phyloP scores from a whole-genome alignment of 2,329 filamentous ascomycete species.

The Alternaria hordeiaustralica region DNA sequence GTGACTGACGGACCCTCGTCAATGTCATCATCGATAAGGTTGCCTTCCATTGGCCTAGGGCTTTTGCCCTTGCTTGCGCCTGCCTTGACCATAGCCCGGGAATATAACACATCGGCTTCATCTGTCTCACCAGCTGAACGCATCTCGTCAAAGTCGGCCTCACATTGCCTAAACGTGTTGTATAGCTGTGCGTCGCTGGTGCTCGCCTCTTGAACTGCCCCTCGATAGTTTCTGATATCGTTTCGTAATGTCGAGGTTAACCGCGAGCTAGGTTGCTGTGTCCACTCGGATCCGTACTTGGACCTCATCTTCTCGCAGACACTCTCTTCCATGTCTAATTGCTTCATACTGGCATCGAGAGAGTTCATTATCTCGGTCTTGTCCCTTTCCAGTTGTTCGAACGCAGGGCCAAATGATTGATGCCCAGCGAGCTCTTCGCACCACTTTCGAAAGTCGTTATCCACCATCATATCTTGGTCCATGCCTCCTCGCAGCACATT shows the following conservation, averaged over 20 bases:
- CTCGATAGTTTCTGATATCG: slow-evolving; percentile 86
- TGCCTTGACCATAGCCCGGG: slow-evolving; percentile 81
- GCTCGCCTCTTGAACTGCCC: slow-evolving; percentile 87
- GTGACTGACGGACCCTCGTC: slow-evolving; percentile 80
- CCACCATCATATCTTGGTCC: slow-evolving; percentile 85
- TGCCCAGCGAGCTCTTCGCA: slow-evolving; percentile 91
- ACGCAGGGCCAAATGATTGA: slow-evolving; percentile 76
- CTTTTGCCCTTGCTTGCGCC: slow-evolving; percentile 68
- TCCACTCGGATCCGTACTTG: slow-evolving; percentile 96
- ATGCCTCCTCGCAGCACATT: slow-evolving; percentile 92
- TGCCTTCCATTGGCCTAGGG: slow-evolving; percentile 71
- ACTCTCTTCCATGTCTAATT: slow-evolving; percentile 95
- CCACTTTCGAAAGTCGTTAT: slow-evolving; percentile 92
- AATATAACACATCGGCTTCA: slow-evolving; percentile 87
- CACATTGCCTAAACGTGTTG: slow-evolving; percentile 82
- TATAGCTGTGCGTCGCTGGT: slow-evolving; percentile 86
- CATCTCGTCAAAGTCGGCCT: slow-evolving; percentile 94
- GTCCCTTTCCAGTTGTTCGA: slow-evolving; percentile 78
- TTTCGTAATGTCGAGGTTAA: slow-evolving; percentile 85
- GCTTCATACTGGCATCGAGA: slow-evolving; percentile 82
- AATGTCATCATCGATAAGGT: slow-evolving; percentile 90
- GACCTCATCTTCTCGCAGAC: slow-evolving; percentile 99
- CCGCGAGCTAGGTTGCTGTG: slow-evolving; percentile 90
- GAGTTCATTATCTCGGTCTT: slow-evolving; percentile 75
- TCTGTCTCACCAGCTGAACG: slow-evolving; percentile 83